Conservation (phyloP, 2,329 filamentous ascomycete genomes). For the Colletotrichum lini region DNA sequence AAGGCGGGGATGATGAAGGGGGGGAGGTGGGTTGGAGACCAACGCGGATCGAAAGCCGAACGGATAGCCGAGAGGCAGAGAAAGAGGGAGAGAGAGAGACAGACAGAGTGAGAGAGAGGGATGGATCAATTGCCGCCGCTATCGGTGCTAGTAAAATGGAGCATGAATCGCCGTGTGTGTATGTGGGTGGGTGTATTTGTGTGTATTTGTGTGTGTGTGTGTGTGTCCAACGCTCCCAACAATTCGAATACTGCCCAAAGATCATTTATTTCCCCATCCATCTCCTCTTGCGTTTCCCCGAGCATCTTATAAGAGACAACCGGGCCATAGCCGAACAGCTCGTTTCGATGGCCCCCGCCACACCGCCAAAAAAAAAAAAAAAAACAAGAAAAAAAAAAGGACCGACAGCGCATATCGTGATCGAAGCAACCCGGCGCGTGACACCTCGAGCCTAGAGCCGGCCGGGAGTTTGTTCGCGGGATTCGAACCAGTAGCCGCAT, state of each 20-base stretch:
- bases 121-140: slow-evolving; percentile 31
- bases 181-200: too few relatives aligned
- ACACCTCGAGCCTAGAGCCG: background rate
- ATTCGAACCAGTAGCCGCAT: background rate
- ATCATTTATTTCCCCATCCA: background rate
- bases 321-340: background rate
- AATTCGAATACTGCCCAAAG: background rate
- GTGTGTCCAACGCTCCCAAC: background rate
- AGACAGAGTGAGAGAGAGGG: too few relatives aligned
- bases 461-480: background rate
- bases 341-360: background rate
- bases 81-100: too few relatives aligned
- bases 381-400: too few relatives aligned
- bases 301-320: background rate
- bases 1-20: slow-evolving; percentile 16
- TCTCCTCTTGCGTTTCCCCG: background rate
- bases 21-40: slow-evolving; percentile 14
- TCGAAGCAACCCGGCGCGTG: background rate
- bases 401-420: too few relatives aligned
- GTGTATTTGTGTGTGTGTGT: too few relatives aligned
- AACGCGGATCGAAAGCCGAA: slow-evolving; percentile 29
- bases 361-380: too few relatives aligned
- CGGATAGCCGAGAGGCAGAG: slow-evolving; percentile 26
- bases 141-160: slow-evolving; percentile 24
- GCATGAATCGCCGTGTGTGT: background rate